Percentiles rank a stretch among this genome's conserved stretches.
These are phyloP conservation scores for Talaromyces thailandensis DNA, from an alignment of 495 filamentous ascomycete genomes.

Conservation along the genomic window DNA sequence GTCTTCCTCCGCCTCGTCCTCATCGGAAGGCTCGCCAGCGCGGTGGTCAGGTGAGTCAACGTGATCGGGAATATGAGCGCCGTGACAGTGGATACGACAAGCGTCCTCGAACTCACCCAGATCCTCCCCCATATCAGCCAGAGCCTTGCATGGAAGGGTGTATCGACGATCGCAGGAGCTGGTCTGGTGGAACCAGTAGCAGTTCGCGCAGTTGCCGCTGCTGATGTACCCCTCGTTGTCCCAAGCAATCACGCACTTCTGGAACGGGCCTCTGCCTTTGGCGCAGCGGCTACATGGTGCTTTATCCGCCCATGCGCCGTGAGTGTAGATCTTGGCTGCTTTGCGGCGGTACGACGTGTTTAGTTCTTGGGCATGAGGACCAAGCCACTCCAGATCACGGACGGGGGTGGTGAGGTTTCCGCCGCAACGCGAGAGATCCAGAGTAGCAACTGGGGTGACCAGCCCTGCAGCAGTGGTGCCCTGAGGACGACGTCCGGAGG, in stretches of 20 bases:
- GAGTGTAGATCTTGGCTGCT: constrained; percentile 3
- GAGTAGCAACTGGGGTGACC: background rate
- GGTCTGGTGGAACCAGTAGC: background rate
- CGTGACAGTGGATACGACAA: background rate
- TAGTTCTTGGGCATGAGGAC: background rate
- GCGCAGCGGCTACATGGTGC: background rate
- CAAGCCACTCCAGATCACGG: constrained; percentile 3
- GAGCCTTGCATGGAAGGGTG: background rate
- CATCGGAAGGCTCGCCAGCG: background rate
- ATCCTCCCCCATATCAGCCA: background rate
- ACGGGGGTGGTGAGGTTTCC: background rate
- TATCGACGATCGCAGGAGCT: background rate
- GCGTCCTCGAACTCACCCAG: background rate
- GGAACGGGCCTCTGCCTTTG: background rate
- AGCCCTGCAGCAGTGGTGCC: background rate
- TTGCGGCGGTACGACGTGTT: background rate
- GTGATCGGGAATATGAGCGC: background rate
- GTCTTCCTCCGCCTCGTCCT: background rate
- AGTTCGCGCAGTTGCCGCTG: background rate
- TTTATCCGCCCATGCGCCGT: background rate
- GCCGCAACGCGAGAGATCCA: background rate
- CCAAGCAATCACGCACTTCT: background rate
- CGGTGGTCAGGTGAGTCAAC: background rate
- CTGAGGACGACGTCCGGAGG: background rate
- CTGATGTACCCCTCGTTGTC: background rate